Evolutionary conservation across 2,329 filamentous ascomycete genomes (phyloP).

Genomic region (Alternaria sp.): DNA sequence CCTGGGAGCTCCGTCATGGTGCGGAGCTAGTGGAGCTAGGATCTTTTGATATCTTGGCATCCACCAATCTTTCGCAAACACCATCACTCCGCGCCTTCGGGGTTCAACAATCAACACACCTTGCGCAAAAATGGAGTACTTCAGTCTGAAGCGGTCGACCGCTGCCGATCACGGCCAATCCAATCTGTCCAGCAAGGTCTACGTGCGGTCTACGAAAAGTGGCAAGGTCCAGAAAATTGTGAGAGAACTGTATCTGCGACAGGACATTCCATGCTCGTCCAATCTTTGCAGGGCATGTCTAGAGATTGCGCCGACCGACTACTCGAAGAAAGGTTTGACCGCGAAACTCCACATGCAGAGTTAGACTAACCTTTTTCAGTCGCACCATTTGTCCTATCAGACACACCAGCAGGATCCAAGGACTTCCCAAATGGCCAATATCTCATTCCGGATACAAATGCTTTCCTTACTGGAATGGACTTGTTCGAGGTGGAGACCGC

Average conservation of each 20-base stretch:
- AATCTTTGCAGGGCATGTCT: conserved; percentile 81
- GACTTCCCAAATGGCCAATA: conserved; percentile 88
- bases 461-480: conserved; percentile 94
- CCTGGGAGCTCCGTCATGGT: conserved; percentile 41
- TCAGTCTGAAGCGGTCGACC: conserved; percentile 65
- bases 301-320: conserved; percentile 76
- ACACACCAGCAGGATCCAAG: conserved; percentile 83
- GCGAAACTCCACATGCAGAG: conserved; percentile 10
- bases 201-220: conserved; percentile 90
- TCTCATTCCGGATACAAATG: conserved; percentile 94
- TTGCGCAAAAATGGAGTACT: conserved; percentile 40
- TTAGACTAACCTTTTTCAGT: conserved; percentile 57
- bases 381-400: conserved; percentile 84
- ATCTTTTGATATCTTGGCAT: conserved; percentile 38
- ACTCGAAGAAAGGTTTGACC: conserved; percentile 72
- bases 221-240: conserved; percentile 99
- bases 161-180: conserved; percentile 63
- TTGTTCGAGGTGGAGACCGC: conserved; percentile 89
- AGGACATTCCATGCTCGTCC: conserved; percentile 97
- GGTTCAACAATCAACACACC: conserved; percentile 8
- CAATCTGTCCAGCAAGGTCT: conserved; percentile 93
- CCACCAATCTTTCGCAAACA: conserved; percentile 30
- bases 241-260: conserved; percentile 90
- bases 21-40: conserved; percentile 22
- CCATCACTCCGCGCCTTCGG: conserved; percentile 12